Base-by-base conservation (phyloP, 352 stramenopile species). In the Pythium periplocum region DNA sequence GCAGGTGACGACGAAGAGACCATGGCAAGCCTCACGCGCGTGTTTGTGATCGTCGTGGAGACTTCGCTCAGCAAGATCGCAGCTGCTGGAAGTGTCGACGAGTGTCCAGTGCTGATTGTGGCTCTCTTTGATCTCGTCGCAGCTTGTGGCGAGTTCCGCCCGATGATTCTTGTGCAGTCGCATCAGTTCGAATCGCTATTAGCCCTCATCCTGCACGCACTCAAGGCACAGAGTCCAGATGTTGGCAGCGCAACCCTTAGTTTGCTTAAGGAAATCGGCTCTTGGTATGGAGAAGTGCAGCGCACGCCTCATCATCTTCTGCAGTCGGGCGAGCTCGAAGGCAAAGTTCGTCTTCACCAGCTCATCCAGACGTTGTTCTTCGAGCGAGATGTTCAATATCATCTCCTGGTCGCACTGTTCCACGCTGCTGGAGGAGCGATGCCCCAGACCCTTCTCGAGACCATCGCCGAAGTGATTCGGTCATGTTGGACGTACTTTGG, bases 401-500 rank as follows among this genome's bases (percentile, higher is more conserved):
- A 83, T 36, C 36, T 87, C 10, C 64, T 91, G 11, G 67, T 86
- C 31, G 78, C 69, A 34, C 55, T 90, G 12, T 88, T 91, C 55
- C 82, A 83, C 55, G 77, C 78, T 26, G 78, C 74, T 0, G 75
- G 71, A 9, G 73, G 74, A 2, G 66, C 57, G 30, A 84, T 88
- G 76, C 64, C 81, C 6, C 70, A 75, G 2, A 79, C 65, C 10
- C 68, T 87, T 36, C 62, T 88, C 36, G 73, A 88, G 17, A 80
- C 82, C 42, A 75, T 87, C 31, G 73, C 71, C 0, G 81, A 91
- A 46, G 78, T 85, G 6, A 67, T 91, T 46, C 81, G 78, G 7
- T 91, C 78, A 26, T 88, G 75, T 57, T 91, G 81, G 81, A 58
- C 70, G 10, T 87, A 77, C 53, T 91, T 88, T 48, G 81, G 81